Conservation (phyloP, 1,139 yeast species). For the Diutina scorzettiae region DNA sequence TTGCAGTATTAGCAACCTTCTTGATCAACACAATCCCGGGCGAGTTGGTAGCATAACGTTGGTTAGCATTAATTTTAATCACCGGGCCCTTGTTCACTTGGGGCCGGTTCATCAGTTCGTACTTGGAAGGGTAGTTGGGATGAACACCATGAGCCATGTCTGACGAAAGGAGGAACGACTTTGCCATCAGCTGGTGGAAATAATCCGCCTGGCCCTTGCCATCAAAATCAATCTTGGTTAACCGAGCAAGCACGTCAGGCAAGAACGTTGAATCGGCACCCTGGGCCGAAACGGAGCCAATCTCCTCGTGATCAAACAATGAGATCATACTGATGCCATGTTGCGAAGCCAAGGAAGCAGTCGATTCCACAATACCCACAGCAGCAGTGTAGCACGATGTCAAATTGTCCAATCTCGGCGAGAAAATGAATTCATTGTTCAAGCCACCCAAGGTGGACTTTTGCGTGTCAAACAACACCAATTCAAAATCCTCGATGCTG, state of each 20-base stretch:
- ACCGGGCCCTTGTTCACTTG: constrained; percentile 83
- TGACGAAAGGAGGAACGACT: constrained; percentile 77
- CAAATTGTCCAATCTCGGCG: constrained; percentile 88
- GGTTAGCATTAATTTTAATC: constrained; percentile 87
- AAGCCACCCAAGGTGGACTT: constrained; percentile 77
- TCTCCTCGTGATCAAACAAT: constrained; percentile 89
- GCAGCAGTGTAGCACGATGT: constrained; percentile 78
- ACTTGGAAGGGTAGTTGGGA: constrained; percentile 71
- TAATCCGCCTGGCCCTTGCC: constrained; percentile 6
- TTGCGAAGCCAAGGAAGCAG: constrained; percentile 25
- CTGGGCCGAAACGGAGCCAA: constrained; percentile 88
- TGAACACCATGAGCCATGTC: constrained; percentile 98
- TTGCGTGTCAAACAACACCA: constrained; percentile 80
- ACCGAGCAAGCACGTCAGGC: constrained; percentile 62
- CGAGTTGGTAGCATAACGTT: constrained; percentile 88
- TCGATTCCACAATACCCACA: constrained; percentile 41
- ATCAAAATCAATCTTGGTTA: constrained; percentile 33
- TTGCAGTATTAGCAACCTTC: constrained; percentile 51
- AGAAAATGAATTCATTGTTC: constrained; percentile 80
- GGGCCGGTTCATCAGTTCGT: constrained; percentile 74
- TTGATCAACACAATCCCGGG: constrained; percentile 76
- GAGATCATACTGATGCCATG: constrained; percentile 60
- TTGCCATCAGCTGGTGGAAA: constrained; percentile 33
- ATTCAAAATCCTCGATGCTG: constrained; percentile 81
- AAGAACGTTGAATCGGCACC: constrained; percentile 92